phyloP scores from a whole-genome alignment of 257 asterid species.

The Solanum dulcamara region DNA sequence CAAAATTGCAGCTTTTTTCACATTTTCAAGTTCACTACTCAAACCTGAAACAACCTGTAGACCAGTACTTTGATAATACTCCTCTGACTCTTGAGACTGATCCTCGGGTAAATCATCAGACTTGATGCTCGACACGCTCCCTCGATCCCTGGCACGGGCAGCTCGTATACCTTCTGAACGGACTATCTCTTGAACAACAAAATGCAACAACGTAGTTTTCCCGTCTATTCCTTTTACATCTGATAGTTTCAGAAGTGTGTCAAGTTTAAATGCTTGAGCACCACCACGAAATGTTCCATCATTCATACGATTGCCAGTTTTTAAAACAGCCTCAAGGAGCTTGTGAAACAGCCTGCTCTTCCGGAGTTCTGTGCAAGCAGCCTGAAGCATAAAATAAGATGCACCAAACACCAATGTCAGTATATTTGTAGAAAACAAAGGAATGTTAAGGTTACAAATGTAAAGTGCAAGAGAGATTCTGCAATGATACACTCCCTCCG shows the following conservation, averaged over 20 bases:
- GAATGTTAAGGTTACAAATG: neutral
- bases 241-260: slow-evolving; percentile 67
- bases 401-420: neutral
- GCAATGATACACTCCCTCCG: neutral
- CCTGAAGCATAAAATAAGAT: slow-evolving; percentile 31
- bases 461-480: neutral
- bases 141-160: slow-evolving; percentile 40
- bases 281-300: slow-evolving; percentile 92
- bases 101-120: slow-evolving; percentile 38
- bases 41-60: slow-evolving; percentile 62
- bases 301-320: slow-evolving; percentile 95
- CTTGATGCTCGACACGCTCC: slow-evolving; percentile 30
- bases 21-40: slow-evolving; percentile 60
- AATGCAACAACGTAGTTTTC: slow-evolving; percentile 77
- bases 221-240: slow-evolving; percentile 92
- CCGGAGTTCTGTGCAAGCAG: slow-evolving; percentile 78
- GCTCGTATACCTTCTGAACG: slow-evolving; percentile 82
- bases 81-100: slow-evolving; percentile 36
- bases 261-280: slow-evolving; percentile 93
- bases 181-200: slow-evolving; percentile 79
- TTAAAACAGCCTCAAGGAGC: slow-evolving; percentile 87
- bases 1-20: slow-evolving; percentile 55
- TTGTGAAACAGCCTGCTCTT: slow-evolving; percentile 71
- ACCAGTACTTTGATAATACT: slow-evolving; percentile 51
- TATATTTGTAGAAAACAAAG: neutral